These are phyloP conservation scores for Populus hybrid DNA, from an alignment of 441 rosid genomes.

Conservation along the genomic window DNA sequence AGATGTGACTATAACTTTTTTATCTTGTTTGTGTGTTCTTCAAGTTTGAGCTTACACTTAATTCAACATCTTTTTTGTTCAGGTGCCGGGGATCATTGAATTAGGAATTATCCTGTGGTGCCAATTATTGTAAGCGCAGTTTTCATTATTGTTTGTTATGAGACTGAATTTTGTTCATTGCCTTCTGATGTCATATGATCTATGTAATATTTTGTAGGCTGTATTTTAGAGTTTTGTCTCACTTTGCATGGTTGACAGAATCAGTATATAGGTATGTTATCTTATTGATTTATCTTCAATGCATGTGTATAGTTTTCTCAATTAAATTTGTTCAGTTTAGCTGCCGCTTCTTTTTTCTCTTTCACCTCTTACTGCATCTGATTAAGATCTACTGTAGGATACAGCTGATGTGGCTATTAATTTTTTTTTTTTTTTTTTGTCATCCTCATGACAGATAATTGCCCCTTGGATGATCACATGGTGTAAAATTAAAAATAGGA, in stretches of 20 bases:
- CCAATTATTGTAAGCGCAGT: constrained; percentile 25
- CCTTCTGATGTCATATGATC: not conserved
- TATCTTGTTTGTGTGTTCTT: constrained; percentile 1
- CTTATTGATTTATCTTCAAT: not conserved
- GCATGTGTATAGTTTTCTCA: no score
- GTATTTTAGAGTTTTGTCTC: not conserved
- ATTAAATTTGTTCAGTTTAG: no score
- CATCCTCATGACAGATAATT: no score
- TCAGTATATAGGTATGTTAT: not conserved
- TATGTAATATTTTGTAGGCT: constrained; percentile 15
- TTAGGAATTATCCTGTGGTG: constrained; percentile 37
- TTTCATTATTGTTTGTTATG: constrained; percentile 17
- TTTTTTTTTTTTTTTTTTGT: no score
- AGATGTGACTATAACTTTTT: constrained; percentile 30
- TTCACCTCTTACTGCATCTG: no score
- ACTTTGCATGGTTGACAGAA: not conserved
- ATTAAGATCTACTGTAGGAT: no score
- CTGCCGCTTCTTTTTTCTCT: no score
- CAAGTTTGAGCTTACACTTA: not conserved
- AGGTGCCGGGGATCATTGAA: constrained; percentile 98
- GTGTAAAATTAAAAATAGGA: no score
- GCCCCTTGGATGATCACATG: no score
- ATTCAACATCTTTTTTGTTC: constrained; percentile 23
- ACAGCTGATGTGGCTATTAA: no score
- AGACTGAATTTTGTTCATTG: not conserved